Percentiles rank a stretch among this genome's conserved stretches.
These are phyloP conservation scores for Venustampulla echinocandica DNA, from an alignment of 495 filamentous ascomycete species.

Conservation along the genomic window DNA sequence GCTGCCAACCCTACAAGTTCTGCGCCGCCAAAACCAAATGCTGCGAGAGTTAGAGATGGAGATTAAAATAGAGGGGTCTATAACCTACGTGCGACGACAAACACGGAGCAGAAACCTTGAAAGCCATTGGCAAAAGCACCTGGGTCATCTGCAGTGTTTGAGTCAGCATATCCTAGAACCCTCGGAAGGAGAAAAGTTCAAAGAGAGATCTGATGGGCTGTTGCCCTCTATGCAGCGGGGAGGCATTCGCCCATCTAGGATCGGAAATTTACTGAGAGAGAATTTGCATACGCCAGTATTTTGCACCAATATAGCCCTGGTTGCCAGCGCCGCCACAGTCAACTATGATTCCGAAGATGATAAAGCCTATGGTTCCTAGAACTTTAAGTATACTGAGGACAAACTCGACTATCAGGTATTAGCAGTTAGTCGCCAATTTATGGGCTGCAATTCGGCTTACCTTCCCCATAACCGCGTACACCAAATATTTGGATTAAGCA, in stretches of 20 bases:
- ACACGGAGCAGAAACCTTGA: constrained; percentile 57
- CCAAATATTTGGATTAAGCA: constrained; percentile 61
- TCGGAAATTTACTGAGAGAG: too few relatives aligned
- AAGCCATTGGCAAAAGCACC: constrained; percentile 61
- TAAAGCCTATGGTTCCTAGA: constrained; percentile 54
- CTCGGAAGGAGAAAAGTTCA: too few relatives aligned
- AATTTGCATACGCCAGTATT: constrained; percentile 65
- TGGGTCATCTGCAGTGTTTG: constrained; percentile 32
- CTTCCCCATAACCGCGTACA: constrained; percentile 62
- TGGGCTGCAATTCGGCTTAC: constrained; percentile 24
- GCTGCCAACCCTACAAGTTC: constrained; percentile 86
- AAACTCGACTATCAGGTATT: constrained; percentile 10
- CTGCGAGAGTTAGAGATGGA: too few relatives aligned
- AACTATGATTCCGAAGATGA: constrained; percentile 76
- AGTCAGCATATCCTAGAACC: neutral
- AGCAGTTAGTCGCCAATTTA: neutral
- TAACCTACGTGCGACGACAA: constrained; percentile 57
- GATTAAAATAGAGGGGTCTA: too few relatives aligned
- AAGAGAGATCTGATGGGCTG: too few relatives aligned
- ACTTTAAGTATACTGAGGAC: constrained; percentile 35
- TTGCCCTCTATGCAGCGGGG: too few relatives aligned
- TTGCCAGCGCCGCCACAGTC: constrained; percentile 57
- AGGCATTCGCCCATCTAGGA: too few relatives aligned
- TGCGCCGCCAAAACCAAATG: constrained; percentile 84
- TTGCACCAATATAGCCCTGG: constrained; percentile 72